phyloP scores from a whole-genome alignment of 1,139 yeast genomes.

The Sugiyamaella japonica region DNA sequence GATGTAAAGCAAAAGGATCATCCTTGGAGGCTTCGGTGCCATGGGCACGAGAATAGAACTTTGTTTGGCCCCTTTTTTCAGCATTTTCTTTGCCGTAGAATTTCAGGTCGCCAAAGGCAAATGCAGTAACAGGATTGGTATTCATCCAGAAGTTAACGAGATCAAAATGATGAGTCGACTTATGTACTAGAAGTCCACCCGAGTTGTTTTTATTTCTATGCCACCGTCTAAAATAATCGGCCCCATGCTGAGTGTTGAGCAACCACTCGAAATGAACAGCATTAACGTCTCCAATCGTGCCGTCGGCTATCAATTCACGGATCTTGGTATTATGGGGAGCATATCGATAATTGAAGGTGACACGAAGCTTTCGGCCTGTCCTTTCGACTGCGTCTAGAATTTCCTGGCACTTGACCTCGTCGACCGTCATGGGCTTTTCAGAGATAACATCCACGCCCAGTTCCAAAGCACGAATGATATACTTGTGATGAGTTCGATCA shows the following conservation, averaged over 20 bases:
- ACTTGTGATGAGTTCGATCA: constrained; percentile 26
- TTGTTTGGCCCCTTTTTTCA: constrained; percentile 23
- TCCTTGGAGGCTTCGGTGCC: constrained; percentile 22
- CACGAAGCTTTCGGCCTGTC: constrained; percentile 22
- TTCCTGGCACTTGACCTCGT: constrained; percentile 24
- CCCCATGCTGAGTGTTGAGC: constrained; percentile 25
- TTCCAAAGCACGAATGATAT: constrained; percentile 25
- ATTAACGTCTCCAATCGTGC: constrained; percentile 23
- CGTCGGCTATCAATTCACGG: constrained; percentile 23
- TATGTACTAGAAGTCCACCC: constrained; percentile 25
- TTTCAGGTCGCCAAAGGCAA: constrained; percentile 23
- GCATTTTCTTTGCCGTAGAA: constrained; percentile 27
- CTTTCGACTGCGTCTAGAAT: constrained; percentile 23
- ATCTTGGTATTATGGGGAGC: constrained; percentile 27
- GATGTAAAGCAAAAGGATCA: constrained; percentile 24
- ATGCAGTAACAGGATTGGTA: constrained; percentile 22
- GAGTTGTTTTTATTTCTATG: constrained; percentile 24
- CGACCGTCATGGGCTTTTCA: constrained; percentile 26
- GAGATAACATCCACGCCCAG: constrained; percentile 24
- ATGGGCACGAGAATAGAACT: constrained; percentile 25
- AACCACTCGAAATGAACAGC: constrained; percentile 28
- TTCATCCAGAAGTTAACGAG: constrained; percentile 25
- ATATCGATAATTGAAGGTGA: constrained; percentile 26
- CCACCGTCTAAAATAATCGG: constrained; percentile 26
- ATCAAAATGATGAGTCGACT: constrained; percentile 26